Percentiles rank a stretch among this genome's conserved stretches.
Evolutionary conservation across 2,329 filamentous ascomycete genomes (phyloP).

Genomic region (Sporothrix luriei): DNA sequence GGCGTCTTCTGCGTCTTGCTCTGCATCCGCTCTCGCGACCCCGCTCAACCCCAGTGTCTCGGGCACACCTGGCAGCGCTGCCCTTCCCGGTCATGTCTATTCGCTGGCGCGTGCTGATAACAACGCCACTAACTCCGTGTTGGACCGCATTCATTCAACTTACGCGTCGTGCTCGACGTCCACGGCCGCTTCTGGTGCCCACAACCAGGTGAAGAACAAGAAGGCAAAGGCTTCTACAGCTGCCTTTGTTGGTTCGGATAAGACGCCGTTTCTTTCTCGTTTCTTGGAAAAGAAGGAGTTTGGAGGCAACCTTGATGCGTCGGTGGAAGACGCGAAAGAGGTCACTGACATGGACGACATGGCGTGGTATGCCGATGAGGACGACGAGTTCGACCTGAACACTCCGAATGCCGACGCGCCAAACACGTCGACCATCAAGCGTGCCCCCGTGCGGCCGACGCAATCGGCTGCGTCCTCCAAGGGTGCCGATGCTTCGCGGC

Average conservation of each 20-base stretch:
- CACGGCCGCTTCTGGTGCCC: background rate
- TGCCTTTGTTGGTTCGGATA: conserved; percentile 58
- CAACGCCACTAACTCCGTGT: conserved; percentile 55
- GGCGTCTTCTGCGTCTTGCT: conserved; percentile 15
- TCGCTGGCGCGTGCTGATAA: conserved; percentile 62
- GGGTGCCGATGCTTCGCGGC: conserved; percentile 44
- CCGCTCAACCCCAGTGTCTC: background rate
- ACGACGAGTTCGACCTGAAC: conserved; percentile 54
- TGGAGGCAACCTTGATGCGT: conserved; percentile 59
- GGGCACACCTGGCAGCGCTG: conserved; percentile 28
- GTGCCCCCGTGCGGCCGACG: conserved; percentile 61
- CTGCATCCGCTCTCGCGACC: background rate
- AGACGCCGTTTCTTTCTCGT: conserved; percentile 68
- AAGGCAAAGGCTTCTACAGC: conserved; percentile 28
- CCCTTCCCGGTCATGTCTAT: conserved; percentile 59
- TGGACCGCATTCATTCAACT: conserved; percentile 58
- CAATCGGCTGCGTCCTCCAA: conserved; percentile 39
- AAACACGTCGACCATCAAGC: conserved; percentile 48
- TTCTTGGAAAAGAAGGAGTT: conserved; percentile 65
- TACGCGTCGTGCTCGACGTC: conserved; percentile 51
- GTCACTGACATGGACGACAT: conserved; percentile 53
- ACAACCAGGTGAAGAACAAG: conserved; percentile 13
- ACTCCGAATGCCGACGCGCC: background rate
- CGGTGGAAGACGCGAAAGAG: conserved; percentile 62
- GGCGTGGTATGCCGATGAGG: conserved; percentile 55